Base-by-base conservation (phyloP, 2,329 filamentous ascomycete species). In the Ophiostoma australiae region DNA sequence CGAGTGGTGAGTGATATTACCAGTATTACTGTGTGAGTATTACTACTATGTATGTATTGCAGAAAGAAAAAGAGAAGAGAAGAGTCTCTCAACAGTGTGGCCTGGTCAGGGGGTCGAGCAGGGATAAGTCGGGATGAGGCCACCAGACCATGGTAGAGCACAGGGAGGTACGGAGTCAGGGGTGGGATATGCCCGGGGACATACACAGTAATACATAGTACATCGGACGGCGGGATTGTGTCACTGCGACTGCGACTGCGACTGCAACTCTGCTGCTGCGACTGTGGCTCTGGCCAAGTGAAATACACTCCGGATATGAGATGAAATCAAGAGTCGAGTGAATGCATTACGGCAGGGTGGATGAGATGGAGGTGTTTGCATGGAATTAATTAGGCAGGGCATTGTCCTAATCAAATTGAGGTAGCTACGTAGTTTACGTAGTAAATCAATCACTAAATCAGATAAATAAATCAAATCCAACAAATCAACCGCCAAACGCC, bases 91-190 rank as follows among this genome's bases (percentile, higher is more conserved):
- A 31, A 31, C 27, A 31, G 27, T 39, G 37, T 39, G 13, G 37
- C 8, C 37, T 39, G 37, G 37, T 39, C 13, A 39, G 37, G 37
- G 37, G 37, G 10, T 39, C 37, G 44, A 15, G 23, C 52, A 58
- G 52, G 52, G 52, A 27, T 58, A 58, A 58, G 20, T 58, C 52
- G 52, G 48, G 52, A 58, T 58, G 52, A 58, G 52, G 52, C 52
- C 52, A 58, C 52, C 52, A 58, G 52, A 31, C 52, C 52, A 58
- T 27, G 52, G 52, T 58, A 27, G 52, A 17, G 4, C 17, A n/a
- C 44, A 48, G 44, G 44, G 44, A n/a, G 44, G 17, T 48, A 48
- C 44, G 44, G 44, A 48, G 6, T n/a, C 44, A 48, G 44, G 44
- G 17, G 44, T 48, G 20, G 41, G 15, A 6, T 48, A 48, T 39